Base-by-base conservation (phyloP, 495 filamentous ascomycete species). In the Tuber indicum region DNA sequence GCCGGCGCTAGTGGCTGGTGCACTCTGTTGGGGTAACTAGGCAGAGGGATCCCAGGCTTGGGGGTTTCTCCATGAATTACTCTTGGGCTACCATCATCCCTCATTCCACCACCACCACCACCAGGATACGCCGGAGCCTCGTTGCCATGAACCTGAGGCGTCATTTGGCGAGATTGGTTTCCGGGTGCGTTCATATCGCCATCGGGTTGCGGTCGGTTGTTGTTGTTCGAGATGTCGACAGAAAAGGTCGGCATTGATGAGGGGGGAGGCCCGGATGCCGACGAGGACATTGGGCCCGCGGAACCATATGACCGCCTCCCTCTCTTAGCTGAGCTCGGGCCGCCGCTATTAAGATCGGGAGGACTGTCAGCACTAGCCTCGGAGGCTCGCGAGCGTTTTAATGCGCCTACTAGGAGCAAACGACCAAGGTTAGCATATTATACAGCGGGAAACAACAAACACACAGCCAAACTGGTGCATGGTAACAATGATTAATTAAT, bases 231-330 rank as follows among this genome's bases (percentile, higher is more conserved):
- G 74, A 82, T 82, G 41, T 82, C 81, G 62, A 82, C 81, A 17
- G 81, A 76, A 43, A 82, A 82, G 19, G 81, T 82, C 41, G 80
- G 81, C 75, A 82, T 81, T 77, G 80, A 82, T 26, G 76, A 78
- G 76, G 76, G 74, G 66, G 81, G 81, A 73, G 76, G 80, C 45
- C 79, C 79, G 58, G 78, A 74, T 72, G 78, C 75, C 41, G 81
- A 79, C 58, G 81, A 78, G 62, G 75, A 73, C 41, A 62, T 81
- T 21, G 78, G 62, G 26, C 74, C 75, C 47, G 72, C 74, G 72
- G 80, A 81, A 72, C 81, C 81, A 73, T 82, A 81, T 14, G 81
- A 82, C 69, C 81, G 81, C 14, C 81, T 80, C 23, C 81, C 81
- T 73, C 81, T 74, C 79, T 82, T 82, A 21, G 81, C 80, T 42